phyloP scores from a whole-genome alignment of 2,329 filamentous ascomycete species.

The Verticillium isaacii region DNA sequence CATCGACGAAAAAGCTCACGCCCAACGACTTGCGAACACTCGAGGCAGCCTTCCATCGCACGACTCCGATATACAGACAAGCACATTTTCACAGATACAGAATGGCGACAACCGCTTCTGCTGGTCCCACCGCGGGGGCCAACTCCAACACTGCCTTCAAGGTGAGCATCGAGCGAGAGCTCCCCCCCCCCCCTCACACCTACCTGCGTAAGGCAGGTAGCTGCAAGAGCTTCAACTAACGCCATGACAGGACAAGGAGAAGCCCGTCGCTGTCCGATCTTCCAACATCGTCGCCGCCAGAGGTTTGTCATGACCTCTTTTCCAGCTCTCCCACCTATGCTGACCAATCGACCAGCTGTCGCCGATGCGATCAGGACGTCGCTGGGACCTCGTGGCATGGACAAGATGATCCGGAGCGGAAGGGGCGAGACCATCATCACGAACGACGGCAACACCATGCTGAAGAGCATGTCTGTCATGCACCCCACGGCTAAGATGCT shows the following conservation, averaged over 20 bases:
- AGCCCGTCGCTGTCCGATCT: slow-evolving; percentile 93
- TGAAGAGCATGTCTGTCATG: slow-evolving; percentile 98
- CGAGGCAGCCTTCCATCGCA: background rate
- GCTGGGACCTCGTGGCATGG: slow-evolving; percentile 93
- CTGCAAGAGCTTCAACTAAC: slow-evolving; percentile 32
- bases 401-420: slow-evolving; percentile 98
- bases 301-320: slow-evolving; percentile 50
- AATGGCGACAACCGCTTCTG: slow-evolving; percentile 41
- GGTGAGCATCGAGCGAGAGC: slow-evolving; percentile 34
- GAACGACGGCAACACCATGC: slow-evolving; percentile 98
- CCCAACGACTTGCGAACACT: background rate
- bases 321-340: slow-evolving; percentile 4
- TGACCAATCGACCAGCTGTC: slow-evolving; percentile 59
- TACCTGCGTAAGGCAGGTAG: background rate
- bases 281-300: slow-evolving; percentile 96
- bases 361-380: slow-evolving; percentile 97
- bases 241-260: slow-evolving; percentile 73
- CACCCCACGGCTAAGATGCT: slow-evolving; percentile 99
- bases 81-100: slow-evolving; percentile 9
- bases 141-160: slow-evolving; percentile 51
- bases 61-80: background rate
- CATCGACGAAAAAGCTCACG: background rate
- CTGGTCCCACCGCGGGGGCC: slow-evolving; percentile 29
- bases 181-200: slow-evolving; percentile 6
- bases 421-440: slow-evolving; percentile 98